phyloP scores from a whole-genome alignment of 306 rosid genomes.

The Begonia peltatifolia region DNA sequence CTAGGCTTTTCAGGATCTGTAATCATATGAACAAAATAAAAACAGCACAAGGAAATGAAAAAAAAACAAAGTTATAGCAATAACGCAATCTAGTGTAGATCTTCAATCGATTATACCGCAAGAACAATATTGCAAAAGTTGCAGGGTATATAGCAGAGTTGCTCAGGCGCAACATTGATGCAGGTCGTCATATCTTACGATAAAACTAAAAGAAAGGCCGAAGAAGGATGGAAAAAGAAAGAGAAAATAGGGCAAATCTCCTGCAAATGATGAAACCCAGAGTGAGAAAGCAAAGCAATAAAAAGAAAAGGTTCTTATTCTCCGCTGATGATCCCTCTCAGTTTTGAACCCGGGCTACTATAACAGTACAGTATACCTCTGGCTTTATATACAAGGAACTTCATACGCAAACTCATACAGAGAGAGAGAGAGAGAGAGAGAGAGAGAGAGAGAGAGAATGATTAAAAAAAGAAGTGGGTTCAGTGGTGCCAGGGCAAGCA shows the following conservation, averaged over 20 bases:
- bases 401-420: not conserved
- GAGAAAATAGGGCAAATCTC: too few relatives aligned
- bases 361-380: not conserved
- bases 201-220: not conserved
- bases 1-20: not conserved
- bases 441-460: not conserved
- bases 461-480: not conserved
- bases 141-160: slow-evolving; percentile 98
- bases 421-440: not conserved
- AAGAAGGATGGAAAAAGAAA: not conserved
- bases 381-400: not conserved
- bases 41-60: not conserved
- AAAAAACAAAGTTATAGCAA: not conserved
- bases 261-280: too few relatives aligned
- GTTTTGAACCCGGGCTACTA: not conserved
- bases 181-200: slow-evolving; percentile 17
- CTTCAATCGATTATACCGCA: slow-evolving; percentile 38
- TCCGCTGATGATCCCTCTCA: not conserved
- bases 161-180: slow-evolving; percentile 61
- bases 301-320: not conserved
- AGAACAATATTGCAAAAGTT: slow-evolving; percentile 97
- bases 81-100: not conserved
- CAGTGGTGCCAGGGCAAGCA: too few relatives aligned
- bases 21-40: too few relatives aligned
- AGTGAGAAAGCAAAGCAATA: not conserved